Base-by-base conservation (phyloP, 225 moss, liverwort and hornwort species). In the Ulota crispa region DNA sequence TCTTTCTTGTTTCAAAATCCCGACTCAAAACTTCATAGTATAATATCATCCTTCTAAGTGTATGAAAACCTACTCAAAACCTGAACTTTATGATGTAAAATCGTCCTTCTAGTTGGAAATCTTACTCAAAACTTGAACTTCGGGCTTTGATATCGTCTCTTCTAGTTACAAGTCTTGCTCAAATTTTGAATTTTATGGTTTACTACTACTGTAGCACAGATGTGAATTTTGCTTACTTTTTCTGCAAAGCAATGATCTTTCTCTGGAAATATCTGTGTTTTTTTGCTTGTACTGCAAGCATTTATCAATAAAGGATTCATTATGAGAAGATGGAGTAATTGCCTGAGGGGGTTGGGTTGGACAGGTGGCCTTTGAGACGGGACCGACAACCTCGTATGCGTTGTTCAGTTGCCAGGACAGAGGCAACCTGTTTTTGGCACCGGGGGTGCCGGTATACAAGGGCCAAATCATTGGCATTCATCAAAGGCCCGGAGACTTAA, bases 401-500 rank as follows among this genome's bases (percentile, higher is more conserved):
- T 86, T 97, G 70, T 97, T 97, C 84, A 95, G 92, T 79, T 97
- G 97, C 72, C 97, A 97, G 71, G 97, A 97, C 24, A 87, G 97
- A 81, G 97, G 97, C 41, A 92, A 89, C 42, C 89, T 97, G 31
- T 93, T 92, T 82, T 76, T 97, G 82, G 45, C 76, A 9, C 90
- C 97, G 2, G 95, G 95, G 36, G 88, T 95, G 16, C 88, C 91
- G 15, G 84, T 97, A 13, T 97, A 97, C 87, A 95, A 93, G 87
- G 95, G 97, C 67, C 97, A 97, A 86, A 97, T 97, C 27, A 97
- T 97, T 63, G 97, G 97, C 19, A 89, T 95, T 47, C 97, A 97
- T 81, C 97, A 97, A 81, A 86, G 97, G 45, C 97, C 97, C 6
- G 97, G 97, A 53, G 97, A 97, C 54, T 75, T 97, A 73, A 66